Conservation (phyloP, 768 basidiomycete species). For the Mycena chlorophos region DNA sequence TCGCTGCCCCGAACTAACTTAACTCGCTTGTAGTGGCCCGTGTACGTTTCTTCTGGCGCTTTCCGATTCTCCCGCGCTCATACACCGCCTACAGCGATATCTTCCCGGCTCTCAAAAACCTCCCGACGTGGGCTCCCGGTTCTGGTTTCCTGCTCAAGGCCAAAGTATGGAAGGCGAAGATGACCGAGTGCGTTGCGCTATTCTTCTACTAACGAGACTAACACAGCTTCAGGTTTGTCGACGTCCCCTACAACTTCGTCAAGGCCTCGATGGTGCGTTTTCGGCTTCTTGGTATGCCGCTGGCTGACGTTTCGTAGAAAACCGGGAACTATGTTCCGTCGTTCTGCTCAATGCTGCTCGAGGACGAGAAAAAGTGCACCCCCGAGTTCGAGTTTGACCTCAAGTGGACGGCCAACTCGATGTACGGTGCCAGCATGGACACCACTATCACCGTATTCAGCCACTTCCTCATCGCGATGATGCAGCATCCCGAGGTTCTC, state of each 20-base stretch:
- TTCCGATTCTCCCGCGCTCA: background rate
- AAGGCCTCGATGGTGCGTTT: conserved; percentile 55
- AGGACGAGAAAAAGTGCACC: conserved; percentile 42
- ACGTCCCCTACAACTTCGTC: conserved; percentile 60
- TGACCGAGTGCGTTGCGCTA: conserved; percentile 41
- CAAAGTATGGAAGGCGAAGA: conserved; percentile 57
- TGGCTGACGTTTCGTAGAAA: conserved; percentile 33
- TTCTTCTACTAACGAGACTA: background rate
- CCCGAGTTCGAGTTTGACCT: conserved; percentile 63
- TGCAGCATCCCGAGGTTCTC: conserved; percentile 57
- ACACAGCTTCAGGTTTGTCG: conserved; percentile 41
- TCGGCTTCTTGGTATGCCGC: conserved; percentile 1
- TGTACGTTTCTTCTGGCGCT: conserved; percentile 8
- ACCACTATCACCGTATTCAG: conserved; percentile 58
- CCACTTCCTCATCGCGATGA: conserved; percentile 70
- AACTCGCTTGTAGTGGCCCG: conserved; percentile 6
- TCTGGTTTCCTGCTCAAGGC: conserved; percentile 66
- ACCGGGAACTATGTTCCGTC: conserved; percentile 40
- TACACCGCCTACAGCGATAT: conserved; percentile 24
- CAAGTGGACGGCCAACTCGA: conserved; percentile 82
- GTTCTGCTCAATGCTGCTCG: conserved; percentile 56
- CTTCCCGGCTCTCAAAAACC: conserved; percentile 48
- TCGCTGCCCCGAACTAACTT: conserved; percentile 27
- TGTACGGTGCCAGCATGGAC: conserved; percentile 69
- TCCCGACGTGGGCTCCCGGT: conserved; percentile 71